Percentiles rank a stretch among this genome's conserved stretches.
Evolutionary conservation across 371 early-diverging fungal genomes (phyloP).

Genomic region (Nematocida minor): DNA sequence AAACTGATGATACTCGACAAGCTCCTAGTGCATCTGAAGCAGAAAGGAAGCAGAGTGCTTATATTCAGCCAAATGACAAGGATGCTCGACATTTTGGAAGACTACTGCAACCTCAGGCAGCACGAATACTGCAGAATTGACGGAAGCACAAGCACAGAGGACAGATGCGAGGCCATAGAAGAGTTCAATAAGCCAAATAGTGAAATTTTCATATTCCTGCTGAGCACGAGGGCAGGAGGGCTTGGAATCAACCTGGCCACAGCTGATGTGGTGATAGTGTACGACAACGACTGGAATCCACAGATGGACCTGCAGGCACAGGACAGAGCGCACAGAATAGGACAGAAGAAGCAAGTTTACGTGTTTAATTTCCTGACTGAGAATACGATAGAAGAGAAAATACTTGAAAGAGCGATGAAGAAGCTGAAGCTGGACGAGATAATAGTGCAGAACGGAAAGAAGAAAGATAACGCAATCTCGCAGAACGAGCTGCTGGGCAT

Average conservation of each 20-base stretch:
- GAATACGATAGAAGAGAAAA: constrained; percentile 87
- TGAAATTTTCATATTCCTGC: constrained; percentile 78
- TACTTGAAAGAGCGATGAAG: constrained; percentile 84
- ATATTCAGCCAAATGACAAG: constrained; percentile 97
- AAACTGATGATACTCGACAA: constrained; percentile 94
- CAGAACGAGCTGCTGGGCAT: constrained; percentile 66
- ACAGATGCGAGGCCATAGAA: constrained; percentile 80
- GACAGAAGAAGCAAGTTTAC: constrained; percentile 98
- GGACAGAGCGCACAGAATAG: constrained; percentile 98
- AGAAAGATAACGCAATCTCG: constrained; percentile 65
- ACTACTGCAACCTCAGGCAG: constrained; percentile 78
- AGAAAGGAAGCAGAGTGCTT: constrained; percentile 84
- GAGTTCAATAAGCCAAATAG: constrained; percentile 82
- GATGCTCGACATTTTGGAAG: constrained; percentile 92
- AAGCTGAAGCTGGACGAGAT: constrained; percentile 91
- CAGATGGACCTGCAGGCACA: constrained; percentile 97
- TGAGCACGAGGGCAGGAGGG: constrained; percentile 80
- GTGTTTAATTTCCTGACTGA: constrained; percentile 89
- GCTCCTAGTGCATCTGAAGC: constrained; percentile 73
- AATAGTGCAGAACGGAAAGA: constrained; percentile 81
- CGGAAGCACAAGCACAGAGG: constrained; percentile 85
- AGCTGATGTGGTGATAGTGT: constrained; percentile 97
- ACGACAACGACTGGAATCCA: constrained; percentile 99
- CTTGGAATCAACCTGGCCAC: constrained; percentile 94
- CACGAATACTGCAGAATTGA: constrained; percentile 92